phyloP scores from a whole-genome alignment of 257 asterid genomes.

The Nicotiana tomentosiformis region DNA sequence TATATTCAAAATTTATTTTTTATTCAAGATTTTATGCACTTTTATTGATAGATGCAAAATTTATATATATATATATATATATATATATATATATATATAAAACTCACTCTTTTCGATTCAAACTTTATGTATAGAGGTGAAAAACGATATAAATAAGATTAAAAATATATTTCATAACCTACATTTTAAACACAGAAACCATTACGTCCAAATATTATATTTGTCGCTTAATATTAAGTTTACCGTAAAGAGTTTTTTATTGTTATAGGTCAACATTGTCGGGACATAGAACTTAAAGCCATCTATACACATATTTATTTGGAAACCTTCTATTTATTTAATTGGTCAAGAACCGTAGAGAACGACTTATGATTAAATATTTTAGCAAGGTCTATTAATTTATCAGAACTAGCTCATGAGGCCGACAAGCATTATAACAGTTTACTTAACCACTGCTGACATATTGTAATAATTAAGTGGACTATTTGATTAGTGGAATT shows the following conservation, averaged over 20 bases:
- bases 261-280: neutral
- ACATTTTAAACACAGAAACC: neutral
- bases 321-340: neutral
- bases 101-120: neutral
- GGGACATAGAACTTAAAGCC: neutral
- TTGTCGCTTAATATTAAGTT: neutral
- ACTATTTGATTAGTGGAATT: neutral
- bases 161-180: neutral
- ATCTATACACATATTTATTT: neutral
- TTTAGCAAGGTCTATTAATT: neutral
- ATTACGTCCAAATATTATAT: neutral
- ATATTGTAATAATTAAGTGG: neutral
- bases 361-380: neutral
- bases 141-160: neutral
- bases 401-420: neutral
- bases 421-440: neutral
- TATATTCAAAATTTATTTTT: no score
- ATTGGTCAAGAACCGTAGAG: neutral
- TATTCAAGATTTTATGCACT: no score
- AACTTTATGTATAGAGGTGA: neutral
- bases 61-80: no score
- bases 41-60: no score
- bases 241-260: neutral
- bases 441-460: neutral
- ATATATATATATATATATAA: no score